Percentiles rank a stretch among this genome's conserved stretches.
These are phyloP conservation scores for Euphrasia confusa DNA, from an alignment of 257 asterid genomes.

Conservation along the genomic window DNA sequence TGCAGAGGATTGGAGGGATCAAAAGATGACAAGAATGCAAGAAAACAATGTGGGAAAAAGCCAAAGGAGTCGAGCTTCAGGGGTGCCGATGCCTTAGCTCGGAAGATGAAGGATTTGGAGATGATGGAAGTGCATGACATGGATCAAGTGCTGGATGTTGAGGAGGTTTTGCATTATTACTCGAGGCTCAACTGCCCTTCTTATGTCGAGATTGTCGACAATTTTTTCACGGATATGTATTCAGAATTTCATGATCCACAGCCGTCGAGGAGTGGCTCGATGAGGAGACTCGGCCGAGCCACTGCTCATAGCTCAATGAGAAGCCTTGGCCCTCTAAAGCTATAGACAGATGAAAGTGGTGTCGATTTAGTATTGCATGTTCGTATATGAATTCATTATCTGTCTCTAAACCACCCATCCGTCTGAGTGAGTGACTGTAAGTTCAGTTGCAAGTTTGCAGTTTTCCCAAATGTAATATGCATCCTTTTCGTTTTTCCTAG, in stretches of 20 bases:
- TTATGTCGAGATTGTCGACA: slow-evolving; percentile 55
- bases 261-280: slow-evolving; percentile 39
- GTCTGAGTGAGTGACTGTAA: no score
- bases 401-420: neutral
- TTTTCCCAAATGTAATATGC: slow-evolving; percentile 4
- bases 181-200: slow-evolving; percentile 61
- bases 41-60: slow-evolving; percentile 16
- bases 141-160: slow-evolving; percentile 71
- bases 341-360: neutral
- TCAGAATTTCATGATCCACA: slow-evolving; percentile 11
- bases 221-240: slow-evolving; percentile 57
- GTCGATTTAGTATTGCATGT: no score
- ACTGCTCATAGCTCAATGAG: slow-evolving; percentile 45
- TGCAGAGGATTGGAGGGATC: slow-evolving; percentile 26
- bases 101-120: slow-evolving; percentile 61
- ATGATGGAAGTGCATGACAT: slow-evolving; percentile 59
- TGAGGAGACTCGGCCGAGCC: slow-evolving; percentile 36
- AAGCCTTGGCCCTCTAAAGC: slow-evolving; percentile 41
- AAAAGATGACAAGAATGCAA: slow-evolving; percentile 33
- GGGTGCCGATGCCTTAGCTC: slow-evolving; percentile 36
- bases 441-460: neutral
- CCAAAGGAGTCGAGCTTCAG: slow-evolving; percentile 23
- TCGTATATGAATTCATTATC: neutral
- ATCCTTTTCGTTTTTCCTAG: slow-evolving; percentile 6
- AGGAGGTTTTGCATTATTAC: slow-evolving; percentile 74